A percentile compares a stretch with the other conserved stretches of the same genome.
phyloP scores from a whole-genome alignment of 2,329 filamentous ascomycete species.

The Alternaria postmessia region DNA sequence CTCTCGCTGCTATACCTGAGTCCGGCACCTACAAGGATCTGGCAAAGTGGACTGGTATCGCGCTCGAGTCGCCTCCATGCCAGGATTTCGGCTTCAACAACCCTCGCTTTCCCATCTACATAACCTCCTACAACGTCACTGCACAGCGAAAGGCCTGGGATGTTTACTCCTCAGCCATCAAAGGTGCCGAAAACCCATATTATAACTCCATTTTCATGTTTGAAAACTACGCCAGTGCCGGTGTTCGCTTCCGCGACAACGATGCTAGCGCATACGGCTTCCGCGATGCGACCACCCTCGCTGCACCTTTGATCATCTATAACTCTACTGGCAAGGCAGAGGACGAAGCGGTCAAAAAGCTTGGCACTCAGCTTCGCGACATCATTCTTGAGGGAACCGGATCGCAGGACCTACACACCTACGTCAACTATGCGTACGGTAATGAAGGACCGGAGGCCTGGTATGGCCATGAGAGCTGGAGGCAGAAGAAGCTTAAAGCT shows the following conservation, averaged over 20 bases:
- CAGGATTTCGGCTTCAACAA: constrained; percentile 38
- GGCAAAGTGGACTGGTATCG: constrained; percentile 33
- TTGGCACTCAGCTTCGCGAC: constrained; percentile 29
- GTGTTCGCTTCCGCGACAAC: constrained; percentile 41
- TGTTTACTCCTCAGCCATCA: constrained; percentile 47
- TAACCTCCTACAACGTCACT: constrained; percentile 41
- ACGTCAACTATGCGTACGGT: constrained; percentile 49
- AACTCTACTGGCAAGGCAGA: constrained; percentile 11
- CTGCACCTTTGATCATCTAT: constrained; percentile 32
- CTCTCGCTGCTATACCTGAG: constrained; percentile 20
- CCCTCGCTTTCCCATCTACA: constrained; percentile 36
- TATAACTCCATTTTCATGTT: constrained; percentile 61
- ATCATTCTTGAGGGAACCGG: constrained; percentile 30
- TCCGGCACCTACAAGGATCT: constrained; percentile 34
- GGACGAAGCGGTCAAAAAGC: constrained; percentile 21
- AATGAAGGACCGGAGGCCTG: constrained; percentile 37
- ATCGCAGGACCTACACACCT: constrained; percentile 33
- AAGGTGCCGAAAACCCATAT: constrained; percentile 33
- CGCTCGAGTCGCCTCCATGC: constrained; percentile 35
- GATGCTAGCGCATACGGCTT: constrained; percentile 39
- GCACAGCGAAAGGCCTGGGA: constrained; percentile 52
- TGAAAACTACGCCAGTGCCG: constrained; percentile 62
- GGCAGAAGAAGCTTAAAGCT: constrained; percentile 37
- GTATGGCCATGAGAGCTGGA: constrained; percentile 47
- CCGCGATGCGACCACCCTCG: constrained; percentile 49